phyloP scores from a whole-genome alignment of 1,139 yeast species.

The Pichia sp. region DNA sequence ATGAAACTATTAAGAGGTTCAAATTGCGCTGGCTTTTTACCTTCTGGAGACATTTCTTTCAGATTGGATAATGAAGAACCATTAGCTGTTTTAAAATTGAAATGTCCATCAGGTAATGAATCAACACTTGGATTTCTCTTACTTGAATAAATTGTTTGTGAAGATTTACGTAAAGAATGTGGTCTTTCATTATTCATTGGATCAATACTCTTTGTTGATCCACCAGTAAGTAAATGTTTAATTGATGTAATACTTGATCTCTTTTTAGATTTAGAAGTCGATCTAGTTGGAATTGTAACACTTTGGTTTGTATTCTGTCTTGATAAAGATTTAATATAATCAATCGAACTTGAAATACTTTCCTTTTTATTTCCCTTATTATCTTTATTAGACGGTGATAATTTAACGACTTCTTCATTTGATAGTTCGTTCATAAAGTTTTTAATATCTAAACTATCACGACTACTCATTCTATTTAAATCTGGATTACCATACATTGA shows the following conservation, averaged over 20 bases:
- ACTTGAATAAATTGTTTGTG: neutral
- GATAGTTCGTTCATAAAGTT: conserved; percentile 30
- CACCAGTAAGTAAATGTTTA: conserved; percentile 42
- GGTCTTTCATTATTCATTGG: conserved; percentile 11
- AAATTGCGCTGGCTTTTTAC: conserved; percentile 3
- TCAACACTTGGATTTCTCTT: conserved; percentile 19
- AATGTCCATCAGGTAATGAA: conserved; percentile 1
- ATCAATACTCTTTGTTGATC: conserved; percentile 18
- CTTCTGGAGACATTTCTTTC: conserved; percentile 19
- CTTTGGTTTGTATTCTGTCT: conserved; percentile 32
- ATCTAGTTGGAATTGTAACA: too few relatives aligned
- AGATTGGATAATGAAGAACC: conserved; percentile 12
- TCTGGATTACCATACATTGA: conserved; percentile 11
- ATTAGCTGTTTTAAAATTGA: conserved; percentile 4
- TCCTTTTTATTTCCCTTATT: conserved; percentile 28
- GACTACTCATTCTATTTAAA: conserved; percentile 3
- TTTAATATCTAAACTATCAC: conserved; percentile 12
- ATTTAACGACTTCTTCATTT: conserved; percentile 29
- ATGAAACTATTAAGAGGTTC: too few relatives aligned
- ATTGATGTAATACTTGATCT: conserved; percentile 39
- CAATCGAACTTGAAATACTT: conserved; percentile 45
- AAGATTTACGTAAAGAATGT: conserved; percentile 11
- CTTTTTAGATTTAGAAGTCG: conserved; percentile 23
- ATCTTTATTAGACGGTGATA: conserved; percentile 31
- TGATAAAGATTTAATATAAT: conserved; percentile 52